Evolutionary conservation across 805 yeast genomes (phyloP).

Genomic region (Candida yuanshanica): DNA sequence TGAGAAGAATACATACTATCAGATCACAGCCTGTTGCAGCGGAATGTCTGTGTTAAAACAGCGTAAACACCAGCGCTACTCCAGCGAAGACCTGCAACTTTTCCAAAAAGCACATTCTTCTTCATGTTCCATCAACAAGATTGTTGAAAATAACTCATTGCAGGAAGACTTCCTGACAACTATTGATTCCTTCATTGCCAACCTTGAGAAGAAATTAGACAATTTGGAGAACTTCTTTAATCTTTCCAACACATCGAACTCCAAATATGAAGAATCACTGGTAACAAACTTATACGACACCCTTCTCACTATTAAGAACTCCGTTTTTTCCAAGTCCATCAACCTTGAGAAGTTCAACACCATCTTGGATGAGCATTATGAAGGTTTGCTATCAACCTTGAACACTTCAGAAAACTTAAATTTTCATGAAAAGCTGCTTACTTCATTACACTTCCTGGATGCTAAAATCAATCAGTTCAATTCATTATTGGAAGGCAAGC

Average conservation of each 20-base stretch:
- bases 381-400: slow-evolving; percentile 18
- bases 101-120: slow-evolving; percentile 21
- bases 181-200: slow-evolving; percentile 20
- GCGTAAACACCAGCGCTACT: slow-evolving; percentile 11
- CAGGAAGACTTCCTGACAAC: slow-evolving; percentile 18
- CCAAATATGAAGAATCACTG: slow-evolving; percentile 11
- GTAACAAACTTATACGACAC: slow-evolving; percentile 24
- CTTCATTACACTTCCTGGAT: slow-evolving; percentile 34
- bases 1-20: too few relatives aligned
- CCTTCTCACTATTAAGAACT: slow-evolving; percentile 20
- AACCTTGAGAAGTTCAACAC: slow-evolving; percentile 19
- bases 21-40: too few relatives aligned
- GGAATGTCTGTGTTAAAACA: background rate
- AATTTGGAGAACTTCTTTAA: slow-evolving; percentile 20
- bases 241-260: background rate
- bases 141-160: slow-evolving; percentile 20
- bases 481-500: slow-evolving; percentile 20
- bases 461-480: slow-evolving; percentile 36
- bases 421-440: slow-evolving; percentile 28
- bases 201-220: slow-evolving; percentile 23
- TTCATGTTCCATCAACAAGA: slow-evolving; percentile 19
- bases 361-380: slow-evolving; percentile 23
- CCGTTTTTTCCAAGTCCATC: slow-evolving; percentile 17
- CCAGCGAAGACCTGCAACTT: slow-evolving; percentile 19
- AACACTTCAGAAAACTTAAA: slow-evolving; percentile 17